These are phyloP conservation scores for Vitis riparia DNA, from an alignment of 164 flowering plant species.

Conservation along the genomic window DNA sequence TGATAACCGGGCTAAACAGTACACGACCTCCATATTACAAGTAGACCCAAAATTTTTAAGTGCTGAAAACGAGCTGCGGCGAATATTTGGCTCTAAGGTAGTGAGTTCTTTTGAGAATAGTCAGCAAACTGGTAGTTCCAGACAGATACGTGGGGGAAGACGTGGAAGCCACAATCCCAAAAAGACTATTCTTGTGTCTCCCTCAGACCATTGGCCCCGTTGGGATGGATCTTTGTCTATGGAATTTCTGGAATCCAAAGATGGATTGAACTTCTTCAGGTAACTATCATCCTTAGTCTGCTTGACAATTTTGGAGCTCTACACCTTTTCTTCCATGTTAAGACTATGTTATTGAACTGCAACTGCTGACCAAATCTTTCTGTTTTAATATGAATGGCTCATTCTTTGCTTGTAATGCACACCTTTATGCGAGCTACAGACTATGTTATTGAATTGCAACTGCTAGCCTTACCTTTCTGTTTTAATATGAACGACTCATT, in stretches of 20 bases:
- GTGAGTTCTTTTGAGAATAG: slow-evolving; percentile 78
- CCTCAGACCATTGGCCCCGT: slow-evolving; percentile 79
- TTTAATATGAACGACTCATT: too few species aligned
- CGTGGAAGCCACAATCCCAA: slow-evolving; percentile 57
- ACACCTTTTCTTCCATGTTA: background rate
- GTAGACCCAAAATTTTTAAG: slow-evolving; percentile 79
- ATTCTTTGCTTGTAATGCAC: background rate
- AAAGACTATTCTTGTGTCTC: slow-evolving; percentile 72
- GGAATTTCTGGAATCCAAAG: slow-evolving; percentile 74
- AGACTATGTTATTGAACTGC: background rate
- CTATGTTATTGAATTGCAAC: too few species aligned
- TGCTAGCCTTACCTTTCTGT: too few species aligned
- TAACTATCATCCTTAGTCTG: slow-evolving; percentile 17
- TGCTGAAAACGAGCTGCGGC: slow-evolving; percentile 82
- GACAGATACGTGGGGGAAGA: slow-evolving; percentile 72
- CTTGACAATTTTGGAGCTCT: background rate
- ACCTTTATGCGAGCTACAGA: background rate
- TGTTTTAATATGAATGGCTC: too few species aligned
- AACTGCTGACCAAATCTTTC: too few species aligned
- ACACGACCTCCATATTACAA: slow-evolving; percentile 34
- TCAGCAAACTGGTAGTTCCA: slow-evolving; percentile 56
- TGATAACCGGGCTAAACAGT: slow-evolving; percentile 25
- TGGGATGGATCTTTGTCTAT: slow-evolving; percentile 92
- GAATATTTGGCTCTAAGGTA: slow-evolving; percentile 93
- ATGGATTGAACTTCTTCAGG: slow-evolving; percentile 71